Conservation (phyloP, 148 eudicot genomes). For the Chenopodium suecicum region DNA sequence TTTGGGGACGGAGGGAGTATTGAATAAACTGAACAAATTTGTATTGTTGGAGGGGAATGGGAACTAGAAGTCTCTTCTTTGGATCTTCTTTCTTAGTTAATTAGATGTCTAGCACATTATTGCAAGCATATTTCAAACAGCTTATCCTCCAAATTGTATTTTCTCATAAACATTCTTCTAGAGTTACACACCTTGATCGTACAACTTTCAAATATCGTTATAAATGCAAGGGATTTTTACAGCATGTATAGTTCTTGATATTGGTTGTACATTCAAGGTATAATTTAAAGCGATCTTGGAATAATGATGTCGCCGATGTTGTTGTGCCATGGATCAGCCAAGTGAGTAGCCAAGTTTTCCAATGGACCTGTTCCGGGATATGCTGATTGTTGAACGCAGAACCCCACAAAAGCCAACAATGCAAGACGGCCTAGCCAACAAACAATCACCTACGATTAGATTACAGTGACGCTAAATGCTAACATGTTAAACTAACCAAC, state of each 20-base stretch:
- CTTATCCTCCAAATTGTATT: not conserved
- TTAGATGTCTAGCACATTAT: too few species aligned
- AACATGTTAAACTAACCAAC: not conserved
- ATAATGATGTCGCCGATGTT: slow-evolving; percentile 89
- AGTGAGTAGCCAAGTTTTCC: slow-evolving; percentile 97
- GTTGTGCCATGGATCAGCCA: slow-evolving; percentile 99
- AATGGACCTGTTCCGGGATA: slow-evolving; percentile 97
- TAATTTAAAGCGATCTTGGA: slow-evolving; percentile 42
- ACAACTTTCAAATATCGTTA: not conserved
- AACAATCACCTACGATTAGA: not conserved
- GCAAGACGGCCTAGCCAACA: slow-evolving; percentile 73
- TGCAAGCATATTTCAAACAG: not conserved
- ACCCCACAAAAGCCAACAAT: slow-evolving; percentile 82
- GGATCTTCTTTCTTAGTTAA: too few species aligned
- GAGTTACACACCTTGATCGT: not conserved
- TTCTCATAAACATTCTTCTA: not conserved
- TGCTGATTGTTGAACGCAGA: slow-evolving; percentile 93
- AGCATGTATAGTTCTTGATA: slow-evolving; percentile 9
- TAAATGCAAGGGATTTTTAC: slow-evolving; percentile 5
- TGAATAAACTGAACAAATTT: too few species aligned
- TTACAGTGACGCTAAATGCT: not conserved
- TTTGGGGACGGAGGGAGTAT: too few species aligned
- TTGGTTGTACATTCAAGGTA: slow-evolving; percentile 13
- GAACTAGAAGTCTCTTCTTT: too few species aligned
- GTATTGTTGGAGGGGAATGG: too few species aligned